Evolutionary conservation across 202 grass and related monocot species (phyloP).

Genomic region (Zizania palustris): DNA sequence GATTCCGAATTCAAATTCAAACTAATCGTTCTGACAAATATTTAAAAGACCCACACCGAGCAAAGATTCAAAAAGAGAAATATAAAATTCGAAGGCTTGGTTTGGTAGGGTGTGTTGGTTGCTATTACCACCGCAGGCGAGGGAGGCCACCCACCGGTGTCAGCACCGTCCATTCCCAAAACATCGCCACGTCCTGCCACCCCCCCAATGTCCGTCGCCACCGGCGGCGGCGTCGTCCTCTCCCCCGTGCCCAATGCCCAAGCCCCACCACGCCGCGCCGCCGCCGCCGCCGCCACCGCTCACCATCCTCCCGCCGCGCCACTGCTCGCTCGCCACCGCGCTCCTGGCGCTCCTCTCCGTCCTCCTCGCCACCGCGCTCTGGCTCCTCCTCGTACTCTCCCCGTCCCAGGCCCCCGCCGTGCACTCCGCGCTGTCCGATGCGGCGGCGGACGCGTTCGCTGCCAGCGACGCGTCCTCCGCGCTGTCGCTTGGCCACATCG

Average conservation of each 20-base stretch:
- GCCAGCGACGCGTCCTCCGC: conserved; percentile 34
- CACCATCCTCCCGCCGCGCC: conserved; percentile 50
- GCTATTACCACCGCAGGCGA: conserved; percentile 40
- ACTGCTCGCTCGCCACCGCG: conserved; percentile 56
- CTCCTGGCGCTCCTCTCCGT: conserved; percentile 56
- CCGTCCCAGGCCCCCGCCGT: conserved; percentile 15
- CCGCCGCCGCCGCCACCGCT: conserved; percentile 29
- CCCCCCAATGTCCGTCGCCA: conserved; percentile 74
- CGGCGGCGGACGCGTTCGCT: conserved; percentile 2
- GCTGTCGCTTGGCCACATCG: conserved; percentile 66
- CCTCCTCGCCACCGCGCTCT: conserved; percentile 48
- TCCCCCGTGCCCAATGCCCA: conserved; percentile 48
- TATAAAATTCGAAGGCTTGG: background rate
- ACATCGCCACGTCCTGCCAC: conserved; percentile 48
- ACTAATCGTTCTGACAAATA: background rate
- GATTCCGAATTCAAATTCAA: conserved; percentile 17
- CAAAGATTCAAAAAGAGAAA: background rate
- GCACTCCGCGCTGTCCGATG: conserved; percentile 22
- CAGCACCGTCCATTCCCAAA: conserved; percentile 40
- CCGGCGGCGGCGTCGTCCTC: conserved; percentile 48
- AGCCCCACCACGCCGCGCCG: conserved; percentile 40
- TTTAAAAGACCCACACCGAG: background rate
- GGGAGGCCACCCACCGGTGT: conserved; percentile 18
- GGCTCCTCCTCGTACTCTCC: conserved; percentile 40
- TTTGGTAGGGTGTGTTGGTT: background rate